Base-by-base conservation (phyloP, 257 asterid genomes). In the Mitragyna speciosa region DNA sequence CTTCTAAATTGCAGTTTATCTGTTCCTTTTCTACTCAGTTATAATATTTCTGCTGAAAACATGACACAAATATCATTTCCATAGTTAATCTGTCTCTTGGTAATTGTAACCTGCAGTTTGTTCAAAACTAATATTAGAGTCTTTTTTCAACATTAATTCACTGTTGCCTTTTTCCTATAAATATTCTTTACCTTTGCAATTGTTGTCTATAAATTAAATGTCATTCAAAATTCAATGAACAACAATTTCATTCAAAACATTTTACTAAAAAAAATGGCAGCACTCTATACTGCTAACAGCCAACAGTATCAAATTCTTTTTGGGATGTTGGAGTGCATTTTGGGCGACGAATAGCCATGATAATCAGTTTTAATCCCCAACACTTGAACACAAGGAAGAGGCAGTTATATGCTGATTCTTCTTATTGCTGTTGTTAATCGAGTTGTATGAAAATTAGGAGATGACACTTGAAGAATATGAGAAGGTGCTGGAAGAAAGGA, bases 381-480 rank as follows among this genome's bases (percentile, higher is more conserved):
- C 41, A 39, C 33, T 30, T 22, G 12, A 24, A 36, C 33, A 30
- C 74, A 30, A 47, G 31, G 30, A 65, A 26, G 2, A 48, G 54
- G 48, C 2, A 36, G 22, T n/a, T 12, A 15, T 24, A 16, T 66
- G 28, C 6, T 77, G 24, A 17, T 22, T 66, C 15, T 28, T 73
- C 61, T 64, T 56, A 63, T 6, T 73, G 65, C 71, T 74, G 41
- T 36, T 51, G 36, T 66, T 22, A 11, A 14, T 54, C 49, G 7
- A n/a, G n/a, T 17, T 76, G 71, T 56, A 70, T 7, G 24, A 70
- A 39, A 11, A 39, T 39, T 41, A 95, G 99, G 98, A 92, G 85
- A 95, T 95, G 98, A 95, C 99, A 12, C 91, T 95, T 81, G 98
- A 91, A 82, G 99, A 95, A 86, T 95, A 93, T 67, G 97, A 92